Evolutionary conservation across 768 basidiomycete species (phyloP), one percentile per base, ranked within the genome.

Genomic region (Rhodotorula graminis): DNA sequence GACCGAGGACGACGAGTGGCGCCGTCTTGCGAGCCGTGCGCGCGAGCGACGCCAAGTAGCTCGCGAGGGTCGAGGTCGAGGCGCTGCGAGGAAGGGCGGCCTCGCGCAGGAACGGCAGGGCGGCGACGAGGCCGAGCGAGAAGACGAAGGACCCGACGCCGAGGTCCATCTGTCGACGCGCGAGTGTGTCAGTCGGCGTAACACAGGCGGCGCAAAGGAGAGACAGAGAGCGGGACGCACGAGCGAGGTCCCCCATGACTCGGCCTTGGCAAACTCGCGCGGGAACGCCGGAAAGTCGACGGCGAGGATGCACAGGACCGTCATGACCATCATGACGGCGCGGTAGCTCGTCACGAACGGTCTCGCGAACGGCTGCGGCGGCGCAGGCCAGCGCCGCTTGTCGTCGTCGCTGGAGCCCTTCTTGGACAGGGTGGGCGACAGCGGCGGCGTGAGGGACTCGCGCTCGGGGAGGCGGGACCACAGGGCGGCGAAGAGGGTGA

Each of bases 141-240:
- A 96, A 98, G 21, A 98, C 92, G 75, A 99, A 98, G 2, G 94
- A 93, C 21, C 96, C 96, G 3, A 97, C 95, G 19, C 96, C 96
- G 21, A 93, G 82, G 79, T 99, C 96, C 96, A 98, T 99, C 95
- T 99, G 72, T 25, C 4, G 29, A 46, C 25, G 61, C 18, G 2
- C 27, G 42, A 25, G n/a, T 21, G 2, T 19, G 18, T 23, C 18
- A 50, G 49, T 14, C 21, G 49, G 9, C 11, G 21, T 1, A 3
- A 18, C 9, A 25, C 6, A 52, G 23, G 5, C 0, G 11, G 12
- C 8, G 37, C 23, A 57, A 8, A 46, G 31, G 56, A 7, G 33
- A 9, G n/a, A n/a, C n/a, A n/a, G 4, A 31, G 16, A 27, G 56
- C 16, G 16, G 25, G 70, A 81, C 86, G 69, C 62, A 96, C 95